A percentile compares a stretch with the other conserved stretches of the same genome.
phyloP scores from a whole-genome alignment of 208 protist genomes.

The Acanthamoeba sp. region DNA sequence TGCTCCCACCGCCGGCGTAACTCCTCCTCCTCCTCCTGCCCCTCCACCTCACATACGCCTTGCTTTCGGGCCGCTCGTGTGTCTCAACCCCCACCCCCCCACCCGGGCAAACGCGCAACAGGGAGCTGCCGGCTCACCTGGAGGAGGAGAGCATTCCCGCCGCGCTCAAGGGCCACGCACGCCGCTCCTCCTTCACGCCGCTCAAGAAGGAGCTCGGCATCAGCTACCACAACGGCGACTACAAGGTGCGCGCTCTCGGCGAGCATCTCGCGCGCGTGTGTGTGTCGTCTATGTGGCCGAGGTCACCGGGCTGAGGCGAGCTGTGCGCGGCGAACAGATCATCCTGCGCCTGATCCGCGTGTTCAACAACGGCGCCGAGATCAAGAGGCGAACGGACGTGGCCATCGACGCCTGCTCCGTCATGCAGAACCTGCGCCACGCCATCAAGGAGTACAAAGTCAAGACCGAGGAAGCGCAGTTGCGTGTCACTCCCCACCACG shows the following conservation, averaged over 20 bases:
- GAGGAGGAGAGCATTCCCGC: not conserved
- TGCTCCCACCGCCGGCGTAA: not conserved
- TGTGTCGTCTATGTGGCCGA: not conserved
- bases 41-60: not conserved
- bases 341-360: conserved; percentile 65
- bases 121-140: not conserved
- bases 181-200: not conserved
- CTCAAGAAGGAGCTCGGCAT: conserved; percentile 71
- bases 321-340: not conserved
- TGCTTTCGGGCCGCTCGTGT: not conserved
- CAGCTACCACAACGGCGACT: conserved; percentile 64
- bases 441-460: conserved; percentile 71
- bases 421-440: conserved; percentile 72
- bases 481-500: not conserved
- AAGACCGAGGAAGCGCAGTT: conserved; percentile 44
- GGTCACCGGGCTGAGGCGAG: not conserved
- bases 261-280: too few relatives aligned
- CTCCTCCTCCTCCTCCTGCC: too few relatives aligned
- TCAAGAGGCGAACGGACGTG: conserved; percentile 23
- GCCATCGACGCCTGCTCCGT: conserved; percentile 51
- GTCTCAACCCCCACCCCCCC: too few relatives aligned
- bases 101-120: not conserved
- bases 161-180: not conserved
- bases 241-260: conserved; percentile 38
- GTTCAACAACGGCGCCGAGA: conserved; percentile 57